phyloP scores from a whole-genome alignment of 2,329 filamentous ascomycete genomes.

The Verticillium nonalfalfae region DNA sequence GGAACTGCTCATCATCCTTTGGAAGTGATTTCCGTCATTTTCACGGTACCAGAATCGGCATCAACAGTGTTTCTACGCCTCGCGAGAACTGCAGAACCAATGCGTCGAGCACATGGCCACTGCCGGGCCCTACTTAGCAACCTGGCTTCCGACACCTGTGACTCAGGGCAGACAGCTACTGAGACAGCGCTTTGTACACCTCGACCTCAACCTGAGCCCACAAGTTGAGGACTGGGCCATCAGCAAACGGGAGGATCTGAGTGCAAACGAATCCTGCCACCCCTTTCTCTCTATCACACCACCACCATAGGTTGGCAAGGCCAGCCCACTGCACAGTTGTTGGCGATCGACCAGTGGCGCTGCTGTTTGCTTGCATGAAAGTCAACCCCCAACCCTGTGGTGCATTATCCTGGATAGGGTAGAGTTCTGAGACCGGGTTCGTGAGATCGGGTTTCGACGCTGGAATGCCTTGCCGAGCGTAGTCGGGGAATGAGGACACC shows the following conservation, averaged over 20 bases:
- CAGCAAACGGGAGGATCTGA: slow-evolving; percentile 45
- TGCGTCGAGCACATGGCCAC: too few relatives aligned
- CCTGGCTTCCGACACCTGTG: too few relatives aligned
- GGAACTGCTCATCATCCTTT: too few relatives aligned
- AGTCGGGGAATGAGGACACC: slow-evolving; percentile 47
- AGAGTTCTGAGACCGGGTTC: slow-evolving; percentile 43
- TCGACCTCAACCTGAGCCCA: slow-evolving; percentile 31
- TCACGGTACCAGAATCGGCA: too few relatives aligned
- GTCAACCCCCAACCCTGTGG: slow-evolving; percentile 61
- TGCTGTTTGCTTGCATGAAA: slow-evolving; percentile 45
- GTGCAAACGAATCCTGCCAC: slow-evolving; percentile 45
- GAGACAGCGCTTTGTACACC: slow-evolving; percentile 22
- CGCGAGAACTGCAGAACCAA: too few relatives aligned
- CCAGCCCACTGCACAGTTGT: slow-evolving; percentile 53
- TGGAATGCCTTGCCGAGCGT: slow-evolving; percentile 35
- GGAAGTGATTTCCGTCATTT: too few relatives aligned
- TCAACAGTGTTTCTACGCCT: too few relatives aligned
- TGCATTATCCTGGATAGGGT: slow-evolving; percentile 32
- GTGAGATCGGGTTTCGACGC: slow-evolving; percentile 42
- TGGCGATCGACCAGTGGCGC: slow-evolving; percentile 42
- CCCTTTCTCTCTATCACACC: slow-evolving; percentile 53
- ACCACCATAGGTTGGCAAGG: slow-evolving; percentile 56
- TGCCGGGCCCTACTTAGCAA: too few relatives aligned
- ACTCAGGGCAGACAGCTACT: neutral
- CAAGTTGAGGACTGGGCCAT: slow-evolving; percentile 31